Percentiles rank a stretch among this genome's conserved stretches.
Evolutionary conservation across 305 asterid genomes (phyloP).

Genomic region (Caryopteris hybrid): DNA sequence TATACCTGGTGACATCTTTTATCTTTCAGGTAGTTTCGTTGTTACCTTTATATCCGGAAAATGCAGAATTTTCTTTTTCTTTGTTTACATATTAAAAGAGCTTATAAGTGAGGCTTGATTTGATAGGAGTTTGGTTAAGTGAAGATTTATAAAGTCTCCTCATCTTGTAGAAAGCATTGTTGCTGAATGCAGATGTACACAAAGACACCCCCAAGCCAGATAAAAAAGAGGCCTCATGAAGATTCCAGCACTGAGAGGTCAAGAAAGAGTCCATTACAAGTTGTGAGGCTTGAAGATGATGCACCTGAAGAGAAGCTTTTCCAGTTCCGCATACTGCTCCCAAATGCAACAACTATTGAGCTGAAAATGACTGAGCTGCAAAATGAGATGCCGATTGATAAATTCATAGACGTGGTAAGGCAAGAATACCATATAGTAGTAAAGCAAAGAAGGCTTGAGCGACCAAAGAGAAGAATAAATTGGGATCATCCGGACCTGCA

Average conservation of each 20-base stretch:
- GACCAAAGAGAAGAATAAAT: conserved; percentile 24
- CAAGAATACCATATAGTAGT: conserved; percentile 13
- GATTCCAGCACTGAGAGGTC: conserved; percentile 18
- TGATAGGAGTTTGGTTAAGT: neutral
- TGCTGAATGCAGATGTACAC: conserved; percentile 37
- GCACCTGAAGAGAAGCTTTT: neutral
- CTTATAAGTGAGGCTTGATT: neutral
- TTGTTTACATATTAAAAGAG: neutral
- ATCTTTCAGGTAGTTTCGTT: neutral
- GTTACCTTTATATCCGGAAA: neutral
- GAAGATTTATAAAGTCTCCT: neutral
- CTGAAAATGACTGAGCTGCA: conserved; percentile 25
- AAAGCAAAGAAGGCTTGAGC: conserved; percentile 16
- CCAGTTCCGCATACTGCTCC: conserved; percentile 35
- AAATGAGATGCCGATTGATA: conserved; percentile 27
- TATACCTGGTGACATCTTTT: neutral
- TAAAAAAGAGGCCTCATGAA: conserved; percentile 36
- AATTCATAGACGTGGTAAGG: conserved; percentile 28
- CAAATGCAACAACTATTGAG: conserved; percentile 46
- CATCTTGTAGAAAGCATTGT: neutral
- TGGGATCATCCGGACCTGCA: conserved; percentile 47
- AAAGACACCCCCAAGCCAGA: conserved; percentile 15
- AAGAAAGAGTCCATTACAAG: conserved; percentile 20
- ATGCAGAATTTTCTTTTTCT: neutral
- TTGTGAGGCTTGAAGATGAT: conserved; percentile 5